Conservation (phyloP, 2,329 filamentous ascomycete species). For the Mycosphaerella sp. region DNA sequence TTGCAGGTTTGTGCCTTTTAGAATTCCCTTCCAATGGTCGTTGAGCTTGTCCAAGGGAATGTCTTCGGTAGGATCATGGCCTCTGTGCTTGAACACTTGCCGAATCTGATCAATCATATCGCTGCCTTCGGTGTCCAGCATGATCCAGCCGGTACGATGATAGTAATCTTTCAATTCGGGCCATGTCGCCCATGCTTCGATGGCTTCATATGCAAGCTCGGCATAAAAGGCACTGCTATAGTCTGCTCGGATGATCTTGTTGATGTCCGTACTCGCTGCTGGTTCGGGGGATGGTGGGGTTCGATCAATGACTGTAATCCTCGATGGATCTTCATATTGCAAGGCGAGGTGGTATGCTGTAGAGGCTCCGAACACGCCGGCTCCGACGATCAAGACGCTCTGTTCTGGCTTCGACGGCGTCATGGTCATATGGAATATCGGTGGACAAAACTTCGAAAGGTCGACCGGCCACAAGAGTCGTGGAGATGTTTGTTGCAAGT, state of each 20-base stretch:
- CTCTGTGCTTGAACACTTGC: constrained; percentile 48
- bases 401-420: background rate
- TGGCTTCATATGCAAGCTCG: constrained; percentile 35
- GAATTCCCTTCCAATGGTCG: constrained; percentile 39
- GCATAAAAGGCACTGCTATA: constrained; percentile 41
- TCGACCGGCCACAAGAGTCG: too few species aligned
- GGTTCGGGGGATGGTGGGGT: constrained; percentile 42
- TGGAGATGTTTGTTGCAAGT: too few species aligned
- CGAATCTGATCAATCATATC: constrained; percentile 49
- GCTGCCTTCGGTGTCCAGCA: constrained; percentile 46
- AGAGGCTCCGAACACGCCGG: constrained; percentile 50
- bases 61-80: constrained; percentile 37
- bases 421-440: background rate
- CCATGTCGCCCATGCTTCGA: constrained; percentile 36
- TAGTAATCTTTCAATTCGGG: constrained; percentile 41
- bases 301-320: constrained; percentile 39
- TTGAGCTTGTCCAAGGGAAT: constrained; percentile 42
- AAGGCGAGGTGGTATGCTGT: constrained; percentile 47
- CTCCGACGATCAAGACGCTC: constrained; percentile 37
- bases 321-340: constrained; percentile 37
- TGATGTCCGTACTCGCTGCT: constrained; percentile 66
- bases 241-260: constrained; percentile 65
- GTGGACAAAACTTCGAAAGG: too few species aligned
- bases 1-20: constrained; percentile 35
- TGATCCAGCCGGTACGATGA: constrained; percentile 56